phyloP scores from a whole-genome alignment of 2,329 filamentous ascomycete genomes.

The Colletotrichum neosansevieriae region DNA sequence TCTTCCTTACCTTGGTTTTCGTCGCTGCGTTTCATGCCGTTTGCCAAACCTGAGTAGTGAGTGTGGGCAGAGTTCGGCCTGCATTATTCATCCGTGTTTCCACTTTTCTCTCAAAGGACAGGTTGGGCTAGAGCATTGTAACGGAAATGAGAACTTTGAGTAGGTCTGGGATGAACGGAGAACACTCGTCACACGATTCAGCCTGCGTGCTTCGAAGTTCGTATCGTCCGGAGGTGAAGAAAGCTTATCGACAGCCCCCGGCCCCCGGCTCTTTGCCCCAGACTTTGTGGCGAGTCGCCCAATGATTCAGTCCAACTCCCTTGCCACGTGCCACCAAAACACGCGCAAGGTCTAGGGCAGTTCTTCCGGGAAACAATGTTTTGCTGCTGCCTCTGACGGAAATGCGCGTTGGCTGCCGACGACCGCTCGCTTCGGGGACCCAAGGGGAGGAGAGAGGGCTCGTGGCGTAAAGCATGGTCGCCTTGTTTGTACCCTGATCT shows the following conservation, averaged over 20 bases:
- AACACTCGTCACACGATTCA: slow-evolving; percentile 14
- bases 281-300: slow-evolving; percentile 8
- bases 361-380: slow-evolving; percentile 6
- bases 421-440: too few species aligned
- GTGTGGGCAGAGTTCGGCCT: slow-evolving; percentile 5
- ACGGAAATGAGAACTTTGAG: slow-evolving; percentile 7
- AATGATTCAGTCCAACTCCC: slow-evolving; percentile 19
- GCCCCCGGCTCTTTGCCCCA: not conserved
- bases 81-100: not conserved
- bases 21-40: slow-evolving; percentile 1
- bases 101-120: not conserved
- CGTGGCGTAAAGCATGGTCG: too few species aligned
- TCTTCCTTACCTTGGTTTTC: not conserved
- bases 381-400: not conserved
- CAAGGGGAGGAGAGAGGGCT: too few species aligned
- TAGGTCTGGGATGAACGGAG: slow-evolving; percentile 29
- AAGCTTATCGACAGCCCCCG: slow-evolving; percentile 16
- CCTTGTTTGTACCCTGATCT: too few species aligned
- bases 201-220: not conserved
- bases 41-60: not conserved
- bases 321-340: slow-evolving; percentile 25
- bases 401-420: too few species aligned
- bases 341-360: slow-evolving; percentile 9
- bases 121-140: not conserved
- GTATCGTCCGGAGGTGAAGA: slow-evolving; percentile 20